Conservation (phyloP, 2,329 filamentous ascomycete species). For the Pleoardoris graminearum region DNA sequence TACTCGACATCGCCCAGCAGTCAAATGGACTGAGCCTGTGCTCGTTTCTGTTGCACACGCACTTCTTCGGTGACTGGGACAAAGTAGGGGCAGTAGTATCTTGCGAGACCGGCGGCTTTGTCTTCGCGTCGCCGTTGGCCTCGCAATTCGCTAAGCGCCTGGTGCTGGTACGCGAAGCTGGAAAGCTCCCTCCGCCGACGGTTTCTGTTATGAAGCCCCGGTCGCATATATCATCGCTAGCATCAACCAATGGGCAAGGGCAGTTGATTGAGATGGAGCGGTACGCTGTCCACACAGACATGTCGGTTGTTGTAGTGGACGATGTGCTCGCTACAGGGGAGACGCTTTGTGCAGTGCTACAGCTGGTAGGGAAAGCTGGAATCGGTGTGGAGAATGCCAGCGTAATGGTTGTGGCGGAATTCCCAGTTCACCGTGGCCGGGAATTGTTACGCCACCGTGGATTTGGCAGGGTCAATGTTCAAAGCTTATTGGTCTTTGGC, state of each 20-base stretch:
- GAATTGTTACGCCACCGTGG: conserved; percentile 51
- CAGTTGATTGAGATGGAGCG: conserved; percentile 56
- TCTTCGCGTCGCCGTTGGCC: conserved; percentile 60
- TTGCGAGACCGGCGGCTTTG: conserved; percentile 62
- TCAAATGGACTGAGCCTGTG: conserved; percentile 57
- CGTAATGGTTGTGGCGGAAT: conserved; percentile 62
- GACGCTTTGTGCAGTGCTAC: conserved; percentile 59
- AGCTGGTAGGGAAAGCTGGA: conserved; percentile 52
- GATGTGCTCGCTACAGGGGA: conserved; percentile 62
- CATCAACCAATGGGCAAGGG: conserved; percentile 23
- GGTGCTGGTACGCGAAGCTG: conserved; percentile 57
- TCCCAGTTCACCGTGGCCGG: conserved; percentile 59
- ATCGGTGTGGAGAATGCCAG: conserved; percentile 48
- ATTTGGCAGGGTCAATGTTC: conserved; percentile 56
- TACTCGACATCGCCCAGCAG: conserved; percentile 60
- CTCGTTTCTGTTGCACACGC: conserved; percentile 53
- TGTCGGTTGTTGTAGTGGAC: conserved; percentile 60
- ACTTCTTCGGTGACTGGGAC: conserved; percentile 54
- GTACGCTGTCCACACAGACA: conserved; percentile 46
- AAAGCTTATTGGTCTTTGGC: conserved; percentile 59
- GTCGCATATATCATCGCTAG: conserved; percentile 60
- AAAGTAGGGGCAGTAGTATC: conserved; percentile 52
- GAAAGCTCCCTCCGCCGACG: conserved; percentile 63
- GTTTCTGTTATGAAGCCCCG: conserved; percentile 52
- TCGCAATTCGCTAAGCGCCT: conserved; percentile 48